phyloP scores from a whole-genome alignment of 768 basidiomycete species.

The Pulveroboletus frians region DNA sequence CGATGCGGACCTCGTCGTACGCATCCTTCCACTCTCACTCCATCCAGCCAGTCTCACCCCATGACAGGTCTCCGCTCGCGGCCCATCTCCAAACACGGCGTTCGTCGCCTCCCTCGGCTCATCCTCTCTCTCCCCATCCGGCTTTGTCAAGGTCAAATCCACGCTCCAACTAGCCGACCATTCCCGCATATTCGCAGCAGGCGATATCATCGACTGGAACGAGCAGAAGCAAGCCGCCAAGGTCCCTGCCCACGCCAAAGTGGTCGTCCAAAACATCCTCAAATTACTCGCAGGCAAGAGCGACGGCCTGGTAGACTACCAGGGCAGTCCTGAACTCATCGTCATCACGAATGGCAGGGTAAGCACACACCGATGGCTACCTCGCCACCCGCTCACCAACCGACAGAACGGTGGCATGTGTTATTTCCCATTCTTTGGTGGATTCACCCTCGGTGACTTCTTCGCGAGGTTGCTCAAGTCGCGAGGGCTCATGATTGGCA shows the following conservation, averaged over 20 bases:
- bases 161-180: slow-evolving; percentile 52
- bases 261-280: slow-evolving; percentile 49
- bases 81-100: slow-evolving; percentile 46
- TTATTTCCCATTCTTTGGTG: slow-evolving; percentile 40
- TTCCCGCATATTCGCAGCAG: slow-evolving; percentile 56
- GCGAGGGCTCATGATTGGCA: slow-evolving; percentile 23
- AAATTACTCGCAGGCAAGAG: slow-evolving; percentile 36
- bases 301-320: slow-evolving; percentile 37
- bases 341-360: slow-evolving; percentile 54
- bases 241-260: slow-evolving; percentile 35
- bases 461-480: slow-evolving; percentile 40
- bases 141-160: slow-evolving; percentile 48
- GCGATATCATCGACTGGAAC: slow-evolving; percentile 58
- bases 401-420: slow-evolving; percentile 36
- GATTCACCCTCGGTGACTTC: slow-evolving; percentile 43
- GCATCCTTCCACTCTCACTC: slow-evolving; percentile 11
- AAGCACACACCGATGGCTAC: slow-evolving; percentile 5
- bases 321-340: slow-evolving; percentile 49
- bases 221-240: slow-evolving; percentile 62
- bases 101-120: slow-evolving; percentile 45
- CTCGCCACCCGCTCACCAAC: slow-evolving; percentile 2
- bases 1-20: slow-evolving; percentile 55
- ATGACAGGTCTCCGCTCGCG: slow-evolving; percentile 25
- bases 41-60: background rate
- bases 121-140: slow-evolving; percentile 29